These are phyloP conservation scores for Eucalyptus erythrocorys DNA, from an alignment of 345 rosid species.

Conservation along the genomic window DNA sequence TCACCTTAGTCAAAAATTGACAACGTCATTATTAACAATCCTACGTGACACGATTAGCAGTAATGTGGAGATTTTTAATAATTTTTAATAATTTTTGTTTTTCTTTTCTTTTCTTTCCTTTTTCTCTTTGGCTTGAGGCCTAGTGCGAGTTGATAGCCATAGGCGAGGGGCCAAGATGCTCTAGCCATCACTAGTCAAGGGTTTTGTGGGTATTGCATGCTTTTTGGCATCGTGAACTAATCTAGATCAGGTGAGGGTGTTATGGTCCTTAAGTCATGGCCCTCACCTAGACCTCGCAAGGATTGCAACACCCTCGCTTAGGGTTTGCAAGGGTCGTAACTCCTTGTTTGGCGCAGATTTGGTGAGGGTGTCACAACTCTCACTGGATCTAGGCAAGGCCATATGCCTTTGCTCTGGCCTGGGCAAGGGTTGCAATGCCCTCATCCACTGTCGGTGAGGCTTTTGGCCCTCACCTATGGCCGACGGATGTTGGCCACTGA, in stretches of 20 bases:
- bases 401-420: rapidly evolving
- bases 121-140: not conserved
- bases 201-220: not conserved
- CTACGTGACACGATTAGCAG: rapidly evolving
- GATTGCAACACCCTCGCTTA: rapidly evolving
- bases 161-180: not conserved
- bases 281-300: rapidly evolving
- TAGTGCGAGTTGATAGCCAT: not conserved
- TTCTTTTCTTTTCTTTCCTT: too few relatives aligned
- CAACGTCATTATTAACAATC: rapidly evolving
- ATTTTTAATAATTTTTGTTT: rapidly evolving
- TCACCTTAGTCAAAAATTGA: not conserved
- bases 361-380: rapidly evolving
- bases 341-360: not conserved
- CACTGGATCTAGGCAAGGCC: not conserved
- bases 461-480: rapidly evolving
- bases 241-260: not conserved
- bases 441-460: too few relatives aligned
- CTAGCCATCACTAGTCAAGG: not conserved
- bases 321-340: too few relatives aligned
- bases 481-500: too few relatives aligned
- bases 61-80: not conserved
- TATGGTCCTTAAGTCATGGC: not conserved
- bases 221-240: not conserved
- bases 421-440: not conserved